phyloP scores from a whole-genome alignment of 1,284 basidiomycete species.

The Cryptococcus deneoformans region DNA sequence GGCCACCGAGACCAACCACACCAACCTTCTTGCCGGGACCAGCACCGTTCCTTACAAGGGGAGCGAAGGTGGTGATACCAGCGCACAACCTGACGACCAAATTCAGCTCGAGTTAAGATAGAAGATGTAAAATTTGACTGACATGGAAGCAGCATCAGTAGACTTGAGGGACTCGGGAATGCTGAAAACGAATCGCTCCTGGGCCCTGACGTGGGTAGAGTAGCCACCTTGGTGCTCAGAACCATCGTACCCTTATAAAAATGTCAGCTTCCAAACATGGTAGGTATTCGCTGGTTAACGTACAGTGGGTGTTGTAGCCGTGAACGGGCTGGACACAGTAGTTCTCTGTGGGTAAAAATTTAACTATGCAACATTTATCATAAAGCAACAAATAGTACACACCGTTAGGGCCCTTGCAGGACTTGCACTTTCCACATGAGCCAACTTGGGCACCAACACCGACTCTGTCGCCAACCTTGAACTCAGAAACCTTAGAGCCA shows the following conservation, averaged over 20 bases:
- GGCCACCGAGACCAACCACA: conserved; percentile 62
- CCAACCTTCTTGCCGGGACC: conserved; percentile 67
- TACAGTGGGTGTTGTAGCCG: conserved; percentile 48
- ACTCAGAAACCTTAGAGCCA: conserved; percentile 57
- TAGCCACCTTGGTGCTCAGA: conserved; percentile 54
- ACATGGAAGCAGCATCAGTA: conserved; percentile 54
- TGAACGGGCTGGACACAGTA: conserved; percentile 50
- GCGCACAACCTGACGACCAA: conserved; percentile 51
- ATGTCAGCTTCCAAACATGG: not conserved
- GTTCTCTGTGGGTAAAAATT: conserved; percentile 34
- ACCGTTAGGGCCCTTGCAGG: conserved; percentile 50
- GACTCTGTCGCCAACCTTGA: conserved; percentile 63
- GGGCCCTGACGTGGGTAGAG: conserved; percentile 60
- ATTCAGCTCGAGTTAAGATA: not conserved
- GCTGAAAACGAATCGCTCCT: conserved; percentile 65
- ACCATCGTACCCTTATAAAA: conserved; percentile 23
- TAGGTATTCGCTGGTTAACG: conserved; percentile 1
- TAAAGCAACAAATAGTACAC: conserved; percentile 2
- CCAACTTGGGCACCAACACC: conserved; percentile 63
- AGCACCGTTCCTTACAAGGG: conserved; percentile 60
- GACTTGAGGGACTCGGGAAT: conserved; percentile 61
- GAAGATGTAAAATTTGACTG: conserved; percentile 5
- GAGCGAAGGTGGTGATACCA: conserved; percentile 66
- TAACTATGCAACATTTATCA: not conserved
- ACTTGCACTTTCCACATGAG: conserved; percentile 53